Conservation (phyloP, 2,329 filamentous ascomycete genomes). For the Blastomyces silverae region DNA sequence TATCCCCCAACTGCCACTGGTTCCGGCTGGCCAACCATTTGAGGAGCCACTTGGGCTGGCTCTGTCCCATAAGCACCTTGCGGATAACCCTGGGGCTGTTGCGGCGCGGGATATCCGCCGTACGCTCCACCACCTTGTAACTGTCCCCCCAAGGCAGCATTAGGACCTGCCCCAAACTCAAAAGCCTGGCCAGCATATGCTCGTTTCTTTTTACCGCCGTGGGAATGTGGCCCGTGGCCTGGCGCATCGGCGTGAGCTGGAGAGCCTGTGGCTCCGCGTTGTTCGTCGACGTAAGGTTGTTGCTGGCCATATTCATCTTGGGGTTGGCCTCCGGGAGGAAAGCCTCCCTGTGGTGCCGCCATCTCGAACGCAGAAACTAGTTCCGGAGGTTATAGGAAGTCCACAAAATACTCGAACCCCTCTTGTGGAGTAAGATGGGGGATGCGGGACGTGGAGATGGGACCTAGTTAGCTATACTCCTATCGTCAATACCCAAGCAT, state of each 20-base stretch:
- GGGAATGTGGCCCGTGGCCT: slow-evolving; percentile 20
- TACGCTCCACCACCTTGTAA: slow-evolving; percentile 53
- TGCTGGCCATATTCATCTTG: slow-evolving; percentile 46
- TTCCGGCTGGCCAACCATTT: slow-evolving; percentile 24
- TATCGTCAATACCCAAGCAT: slow-evolving; percentile 7
- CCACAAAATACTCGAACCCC: not conserved
- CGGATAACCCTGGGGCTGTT: slow-evolving; percentile 41
- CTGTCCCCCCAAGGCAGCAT: slow-evolving; percentile 55
- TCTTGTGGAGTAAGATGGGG: not conserved
- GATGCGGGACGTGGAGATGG: not conserved
- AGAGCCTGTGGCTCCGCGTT: slow-evolving; percentile 31
- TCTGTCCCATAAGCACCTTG: slow-evolving; percentile 41
- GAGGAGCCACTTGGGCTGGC: slow-evolving; percentile 33
- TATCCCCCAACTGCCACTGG: slow-evolving; percentile 51
- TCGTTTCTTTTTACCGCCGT: slow-evolving; percentile 65
- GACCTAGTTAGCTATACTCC: not conserved
- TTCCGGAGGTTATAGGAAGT: not conserved
- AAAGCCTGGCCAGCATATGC: slow-evolving; percentile 92
- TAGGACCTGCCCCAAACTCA: slow-evolving; percentile 82
- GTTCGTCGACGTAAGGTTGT: slow-evolving; percentile 32
- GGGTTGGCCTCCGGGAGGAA: slow-evolving; percentile 37
- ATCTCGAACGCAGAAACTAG: slow-evolving; percentile 29
- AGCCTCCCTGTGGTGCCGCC: slow-evolving; percentile 48
- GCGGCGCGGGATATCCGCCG: slow-evolving; percentile 52
- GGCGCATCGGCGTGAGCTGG: slow-evolving; percentile 26